These are phyloP conservation scores for Arachis monticola DNA, from an alignment of 331 rosid genomes.

Conservation along the genomic window DNA sequence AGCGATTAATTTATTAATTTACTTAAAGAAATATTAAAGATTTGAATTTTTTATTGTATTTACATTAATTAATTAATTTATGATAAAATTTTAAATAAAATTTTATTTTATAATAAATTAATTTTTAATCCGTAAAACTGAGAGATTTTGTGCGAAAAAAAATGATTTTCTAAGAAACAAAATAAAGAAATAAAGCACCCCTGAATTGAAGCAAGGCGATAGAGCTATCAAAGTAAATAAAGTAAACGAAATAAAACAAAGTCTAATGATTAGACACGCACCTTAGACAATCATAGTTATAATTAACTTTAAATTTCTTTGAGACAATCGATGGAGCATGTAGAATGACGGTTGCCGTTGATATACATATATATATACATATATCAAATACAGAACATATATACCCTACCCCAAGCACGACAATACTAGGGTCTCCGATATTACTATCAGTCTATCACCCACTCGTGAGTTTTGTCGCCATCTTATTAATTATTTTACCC, in stretches of 20 bases:
- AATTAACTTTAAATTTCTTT: background rate
- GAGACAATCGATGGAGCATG: background rate
- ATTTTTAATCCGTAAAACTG: too few species aligned
- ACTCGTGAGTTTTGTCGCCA: background rate
- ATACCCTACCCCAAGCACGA: background rate
- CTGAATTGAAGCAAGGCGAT: too few species aligned
- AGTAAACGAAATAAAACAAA: background rate
- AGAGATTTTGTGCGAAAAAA: too few species aligned
- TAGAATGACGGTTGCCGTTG: background rate
- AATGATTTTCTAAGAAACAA: too few species aligned
- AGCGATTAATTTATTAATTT: too few species aligned
- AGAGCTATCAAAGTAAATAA: background rate
- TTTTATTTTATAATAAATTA: too few species aligned
- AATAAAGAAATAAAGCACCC: too few species aligned
- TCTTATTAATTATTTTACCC: background rate
- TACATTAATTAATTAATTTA: too few species aligned
- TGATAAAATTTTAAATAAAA: too few species aligned
- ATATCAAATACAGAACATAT: background rate
- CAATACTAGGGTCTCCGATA: background rate
- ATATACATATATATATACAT: background rate
- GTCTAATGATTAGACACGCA: background rate
- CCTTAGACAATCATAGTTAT: too few species aligned
- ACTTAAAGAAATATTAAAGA: too few species aligned
- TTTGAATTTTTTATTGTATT: too few species aligned
- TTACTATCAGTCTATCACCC: background rate